Evolutionary conservation across 495 filamentous ascomycete genomes (phyloP).

Genomic region (Pyrenopolyporus hunteri): DNA sequence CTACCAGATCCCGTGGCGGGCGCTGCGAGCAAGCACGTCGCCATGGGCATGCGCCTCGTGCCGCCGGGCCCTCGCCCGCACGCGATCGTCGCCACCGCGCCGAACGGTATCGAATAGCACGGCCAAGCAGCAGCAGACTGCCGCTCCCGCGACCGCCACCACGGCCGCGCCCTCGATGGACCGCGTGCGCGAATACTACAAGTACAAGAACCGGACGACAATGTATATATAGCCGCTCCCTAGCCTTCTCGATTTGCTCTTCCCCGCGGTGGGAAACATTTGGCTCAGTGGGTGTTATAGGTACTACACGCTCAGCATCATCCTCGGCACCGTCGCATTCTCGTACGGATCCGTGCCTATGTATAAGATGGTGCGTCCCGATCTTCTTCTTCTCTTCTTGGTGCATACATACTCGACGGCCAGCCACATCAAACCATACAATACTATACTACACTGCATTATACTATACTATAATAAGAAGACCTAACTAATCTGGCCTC

Average conservation of each 20-base stretch:
- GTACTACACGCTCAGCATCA: constrained; percentile 83
- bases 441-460: too few species aligned
- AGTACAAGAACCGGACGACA: constrained; percentile 62
- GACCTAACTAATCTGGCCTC: too few species aligned
- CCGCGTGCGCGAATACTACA: constrained; percentile 60
- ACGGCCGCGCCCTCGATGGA: constrained; percentile 56
- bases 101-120: constrained; percentile 30
- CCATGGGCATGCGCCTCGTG: constrained; percentile 43
- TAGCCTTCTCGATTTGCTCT: background rate
- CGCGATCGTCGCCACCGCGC: constrained; percentile 19
- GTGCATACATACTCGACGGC: background rate
- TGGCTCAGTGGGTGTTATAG: constrained; percentile 51
- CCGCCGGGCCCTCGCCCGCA: constrained; percentile 25
- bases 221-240: constrained; percentile 49
- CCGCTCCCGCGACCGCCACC: background rate
- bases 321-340: constrained; percentile 87
- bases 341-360: constrained; percentile 96
- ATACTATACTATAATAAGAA: too few species aligned
- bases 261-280: background rate
- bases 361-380: constrained; percentile 84
- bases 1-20: constrained; percentile 30
- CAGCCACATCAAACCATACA: too few species aligned
- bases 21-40: constrained; percentile 27
- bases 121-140: constrained; percentile 28
- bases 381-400: background rate